Evolutionary conservation across 176 grass and related monocot genomes (phyloP).

Genomic region (Tillandsia leiboldiana): DNA sequence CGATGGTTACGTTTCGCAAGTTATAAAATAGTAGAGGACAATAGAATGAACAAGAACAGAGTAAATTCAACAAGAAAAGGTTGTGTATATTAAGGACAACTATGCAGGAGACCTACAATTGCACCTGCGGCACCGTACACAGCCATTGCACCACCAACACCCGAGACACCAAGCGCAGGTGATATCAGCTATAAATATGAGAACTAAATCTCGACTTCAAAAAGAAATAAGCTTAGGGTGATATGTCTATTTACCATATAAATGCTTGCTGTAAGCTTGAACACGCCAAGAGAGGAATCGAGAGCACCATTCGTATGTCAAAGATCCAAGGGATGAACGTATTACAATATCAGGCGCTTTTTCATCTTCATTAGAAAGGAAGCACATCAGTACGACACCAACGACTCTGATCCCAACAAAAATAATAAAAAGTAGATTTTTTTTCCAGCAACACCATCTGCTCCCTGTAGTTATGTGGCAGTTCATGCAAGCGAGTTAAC

Average conservation of each 20-base stretch:
- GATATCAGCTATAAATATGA: background rate
- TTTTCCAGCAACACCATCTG: conserved; percentile 49
- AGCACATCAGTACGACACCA: conserved; percentile 82
- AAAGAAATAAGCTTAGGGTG: background rate
- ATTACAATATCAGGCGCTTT: conserved; percentile 31
- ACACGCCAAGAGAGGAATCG: conserved; percentile 74
- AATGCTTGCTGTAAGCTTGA: conserved; percentile 96
- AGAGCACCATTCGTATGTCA: conserved; percentile 80
- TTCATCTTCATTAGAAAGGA: conserved; percentile 70
- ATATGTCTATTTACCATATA: conserved; percentile 45
- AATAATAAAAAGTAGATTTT: conserved; percentile 71
- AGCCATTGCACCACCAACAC: conserved; percentile 92
- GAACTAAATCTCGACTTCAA: background rate
- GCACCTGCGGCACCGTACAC: conserved; percentile 96
- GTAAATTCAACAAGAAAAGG: conserved; percentile 4
- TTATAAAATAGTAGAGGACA: no score
- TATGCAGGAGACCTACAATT: conserved; percentile 42
- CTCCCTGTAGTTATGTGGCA: conserved; percentile 41
- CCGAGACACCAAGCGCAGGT: conserved; percentile 84
- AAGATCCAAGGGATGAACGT: conserved; percentile 42
- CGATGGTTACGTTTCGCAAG: no score
- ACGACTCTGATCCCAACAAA: conserved; percentile 84
- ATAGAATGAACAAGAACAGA: no score
- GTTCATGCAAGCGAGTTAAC: background rate
- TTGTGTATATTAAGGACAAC: background rate